Evolutionary conservation across 768 basidiomycete genomes (phyloP).

Genomic region (Mycena capillaripes): DNA sequence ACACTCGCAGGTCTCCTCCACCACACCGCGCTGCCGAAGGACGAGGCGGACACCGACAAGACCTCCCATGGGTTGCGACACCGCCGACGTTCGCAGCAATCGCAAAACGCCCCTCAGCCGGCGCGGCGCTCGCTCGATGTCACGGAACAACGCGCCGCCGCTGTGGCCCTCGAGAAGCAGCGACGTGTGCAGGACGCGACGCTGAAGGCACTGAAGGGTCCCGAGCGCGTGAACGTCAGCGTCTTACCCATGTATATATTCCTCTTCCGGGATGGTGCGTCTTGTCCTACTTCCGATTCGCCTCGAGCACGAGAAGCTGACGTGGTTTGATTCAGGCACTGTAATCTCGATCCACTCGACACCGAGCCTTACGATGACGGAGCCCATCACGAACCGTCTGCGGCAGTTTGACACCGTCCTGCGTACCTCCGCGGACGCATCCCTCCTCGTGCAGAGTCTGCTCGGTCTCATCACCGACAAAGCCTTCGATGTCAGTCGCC

Average conservation of each 20-base stretch:
- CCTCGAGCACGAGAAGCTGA: not conserved
- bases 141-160: slow-evolving; percentile 19
- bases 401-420: slow-evolving; percentile 70
- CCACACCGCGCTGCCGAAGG: too few species aligned
- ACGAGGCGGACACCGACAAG: too few species aligned
- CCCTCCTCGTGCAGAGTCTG: slow-evolving; percentile 77
- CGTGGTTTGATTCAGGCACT: slow-evolving; percentile 59
- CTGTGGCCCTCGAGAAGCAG: not conserved
- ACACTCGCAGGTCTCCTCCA: too few species aligned
- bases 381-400: slow-evolving; percentile 70
- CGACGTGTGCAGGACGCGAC: slow-evolving; percentile 25
- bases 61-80: too few species aligned
- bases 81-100: too few species aligned
- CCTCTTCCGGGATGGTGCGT: slow-evolving; percentile 72
- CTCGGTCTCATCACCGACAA: slow-evolving; percentile 78
- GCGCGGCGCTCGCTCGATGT: not conserved
- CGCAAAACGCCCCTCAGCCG: too few species aligned
- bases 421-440: slow-evolving; percentile 74
- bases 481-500: slow-evolving; percentile 63
- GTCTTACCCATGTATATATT: slow-evolving; percentile 73
- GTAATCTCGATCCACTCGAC: slow-evolving; percentile 72
- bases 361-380: slow-evolving; percentile 61
- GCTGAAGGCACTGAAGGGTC: slow-evolving; percentile 46
- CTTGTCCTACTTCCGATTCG: slow-evolving; percentile 12
- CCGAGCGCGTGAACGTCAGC: slow-evolving; percentile 70